A percentile compares a stretch with the other conserved stretches of the same genome.
These are phyloP conservation scores for Arbutus unedo DNA, from an alignment of 148 eudicot genomes.

Conservation along the genomic window DNA sequence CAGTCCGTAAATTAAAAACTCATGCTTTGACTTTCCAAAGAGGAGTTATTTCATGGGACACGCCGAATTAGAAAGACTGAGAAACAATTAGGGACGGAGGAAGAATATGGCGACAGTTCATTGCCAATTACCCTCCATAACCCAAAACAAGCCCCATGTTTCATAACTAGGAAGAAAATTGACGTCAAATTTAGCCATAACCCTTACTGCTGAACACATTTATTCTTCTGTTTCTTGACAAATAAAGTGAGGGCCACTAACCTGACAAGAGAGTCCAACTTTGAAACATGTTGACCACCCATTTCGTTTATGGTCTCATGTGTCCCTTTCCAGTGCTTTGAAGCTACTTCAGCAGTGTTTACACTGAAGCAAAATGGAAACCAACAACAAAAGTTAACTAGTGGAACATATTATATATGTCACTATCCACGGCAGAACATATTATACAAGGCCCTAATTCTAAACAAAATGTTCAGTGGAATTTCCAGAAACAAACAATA, in stretches of 20 bases:
- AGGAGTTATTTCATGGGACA: neutral
- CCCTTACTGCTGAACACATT: neutral
- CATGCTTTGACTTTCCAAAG: neutral
- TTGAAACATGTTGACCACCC: slow-evolving; percentile 50
- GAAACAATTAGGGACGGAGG: neutral
- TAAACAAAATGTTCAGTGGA: neutral
- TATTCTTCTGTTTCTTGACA: slow-evolving; percentile 2
- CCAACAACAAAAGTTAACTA: neutral
- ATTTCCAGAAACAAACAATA: neutral
- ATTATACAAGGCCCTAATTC: neutral
- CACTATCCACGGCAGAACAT: neutral
- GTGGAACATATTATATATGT: neutral
- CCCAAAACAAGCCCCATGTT: neutral
- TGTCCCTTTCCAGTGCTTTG: slow-evolving; percentile 57
- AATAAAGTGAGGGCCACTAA: slow-evolving; percentile 21
- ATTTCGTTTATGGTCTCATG: slow-evolving; percentile 59
- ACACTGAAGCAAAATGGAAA: slow-evolving; percentile 45
- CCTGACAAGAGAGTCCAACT: slow-evolving; percentile 62
- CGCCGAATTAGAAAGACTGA: neutral
- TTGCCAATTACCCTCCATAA: neutral
- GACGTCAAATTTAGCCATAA: neutral
- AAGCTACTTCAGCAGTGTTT: slow-evolving; percentile 58
- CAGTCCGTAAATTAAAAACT: neutral
- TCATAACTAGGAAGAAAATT: neutral
- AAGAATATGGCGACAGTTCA: neutral